Evolutionary conservation across 768 basidiomycete genomes (phyloP), one percentile per base, ranked within the genome.

Genomic region (Naganishia vishniacii): DNA sequence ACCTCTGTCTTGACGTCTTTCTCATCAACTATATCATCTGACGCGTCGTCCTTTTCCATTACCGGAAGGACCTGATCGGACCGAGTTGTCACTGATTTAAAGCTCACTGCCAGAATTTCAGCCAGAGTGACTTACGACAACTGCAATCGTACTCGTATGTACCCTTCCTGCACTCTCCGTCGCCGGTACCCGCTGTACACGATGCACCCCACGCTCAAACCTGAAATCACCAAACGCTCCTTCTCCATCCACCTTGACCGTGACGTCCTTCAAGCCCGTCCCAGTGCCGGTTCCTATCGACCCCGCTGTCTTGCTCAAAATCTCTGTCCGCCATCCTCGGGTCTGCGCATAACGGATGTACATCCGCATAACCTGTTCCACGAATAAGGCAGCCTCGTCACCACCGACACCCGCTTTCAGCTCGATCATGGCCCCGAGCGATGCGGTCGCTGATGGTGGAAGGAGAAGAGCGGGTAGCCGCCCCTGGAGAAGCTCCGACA

Each of bases 131-230:
- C 85, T 66, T 70, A 92, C 93, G 63, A 95, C 83, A 15, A 89
- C 82, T 1, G 90, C 84, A 9, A 90, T 87, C 0, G 94, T 94
- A 70, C 90, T 92, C 0, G 94, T 94, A 72, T 98, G 95, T 29
- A 89, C 84, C 51, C 94, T 80, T 5, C 94, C 94, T 64, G 84
- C 85, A 1, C 86, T 80, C 70, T 97, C 94, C 3, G 92, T 98
- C 9, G 85, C 85, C 0, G 95, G 95, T 0, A 98, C 89, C 44
- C 95, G 78, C 78, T 98, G 94, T 0, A 99, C 91, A 2, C 95
- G 82, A 78, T 98, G 95, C 0, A 99, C 91, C 2, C 95, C 95
- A 65, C 88, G 91, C 77, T 99, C 95, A 85, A 87, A 92, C 40
- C 86, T 80, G 59, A 98, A 75, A 0, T 80, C 77, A 64, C 92